These are phyloP conservation scores for Colletotrichum sp. DNA, from an alignment of 2,329 filamentous ascomycete genomes.

Conservation along the genomic window DNA sequence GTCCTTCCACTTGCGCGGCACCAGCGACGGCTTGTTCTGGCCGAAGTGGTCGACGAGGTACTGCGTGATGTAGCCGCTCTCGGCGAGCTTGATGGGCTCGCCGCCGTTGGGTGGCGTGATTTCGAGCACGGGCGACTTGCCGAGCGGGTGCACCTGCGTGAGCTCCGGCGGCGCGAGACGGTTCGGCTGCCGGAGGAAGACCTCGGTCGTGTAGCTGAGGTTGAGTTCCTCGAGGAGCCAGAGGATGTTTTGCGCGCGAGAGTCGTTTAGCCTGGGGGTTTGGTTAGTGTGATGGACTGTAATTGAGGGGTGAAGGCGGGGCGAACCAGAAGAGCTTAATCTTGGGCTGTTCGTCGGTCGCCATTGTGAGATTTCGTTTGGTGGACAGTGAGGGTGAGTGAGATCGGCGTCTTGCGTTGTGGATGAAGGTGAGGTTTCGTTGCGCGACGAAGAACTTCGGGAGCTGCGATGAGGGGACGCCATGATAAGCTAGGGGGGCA, in stretches of 20 bases:
- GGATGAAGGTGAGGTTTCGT: background rate
- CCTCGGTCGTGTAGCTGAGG: constrained; percentile 78
- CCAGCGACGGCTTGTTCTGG: constrained; percentile 44
- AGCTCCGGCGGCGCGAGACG: constrained; percentile 75
- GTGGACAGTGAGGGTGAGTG: background rate
- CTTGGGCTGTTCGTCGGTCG: constrained; percentile 46
- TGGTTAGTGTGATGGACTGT: background rate
- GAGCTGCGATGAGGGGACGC: background rate
- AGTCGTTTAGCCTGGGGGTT: constrained; percentile 74
- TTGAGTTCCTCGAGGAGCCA: constrained; percentile 87
- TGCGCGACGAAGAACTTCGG: background rate
- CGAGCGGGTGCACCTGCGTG: constrained; percentile 79
- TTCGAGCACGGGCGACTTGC: constrained; percentile 82
- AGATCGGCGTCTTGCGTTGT: background rate
- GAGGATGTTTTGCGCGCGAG: constrained; percentile 80
- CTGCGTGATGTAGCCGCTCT: constrained; percentile 83
- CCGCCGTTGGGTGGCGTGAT: constrained; percentile 43
- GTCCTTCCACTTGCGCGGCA: constrained; percentile 59
- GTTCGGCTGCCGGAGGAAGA: constrained; percentile 68
- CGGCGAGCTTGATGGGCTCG: constrained; percentile 70
- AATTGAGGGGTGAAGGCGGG: background rate
- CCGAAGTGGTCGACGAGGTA: constrained; percentile 75
- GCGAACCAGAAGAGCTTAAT: constrained; percentile 68
- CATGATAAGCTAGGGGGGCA: background rate
- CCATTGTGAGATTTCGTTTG: background rate